phyloP scores from a whole-genome alignment of 495 filamentous ascomycete species.

The Penicillium egyptiacum region DNA sequence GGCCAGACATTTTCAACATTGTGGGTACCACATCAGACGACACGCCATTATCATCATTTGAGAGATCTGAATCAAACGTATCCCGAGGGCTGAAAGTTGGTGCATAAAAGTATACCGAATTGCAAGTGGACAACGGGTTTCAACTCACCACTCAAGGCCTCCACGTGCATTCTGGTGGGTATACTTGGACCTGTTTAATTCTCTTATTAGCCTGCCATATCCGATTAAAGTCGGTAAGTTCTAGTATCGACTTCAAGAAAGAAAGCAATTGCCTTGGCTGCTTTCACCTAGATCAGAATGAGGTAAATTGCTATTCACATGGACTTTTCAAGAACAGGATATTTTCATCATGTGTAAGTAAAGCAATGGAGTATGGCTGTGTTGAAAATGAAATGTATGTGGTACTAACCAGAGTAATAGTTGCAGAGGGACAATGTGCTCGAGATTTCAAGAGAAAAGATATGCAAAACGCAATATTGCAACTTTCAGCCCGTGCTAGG shows the following conservation, averaged over 20 bases:
- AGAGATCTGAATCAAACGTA: not conserved
- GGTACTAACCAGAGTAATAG: not conserved
- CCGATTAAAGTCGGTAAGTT: not conserved
- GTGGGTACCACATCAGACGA: not conserved
- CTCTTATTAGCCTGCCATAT: not conserved
- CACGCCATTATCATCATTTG: not conserved
- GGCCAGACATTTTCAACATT: conserved; percentile 2
- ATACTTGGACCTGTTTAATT: not conserved
- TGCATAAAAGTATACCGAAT: not conserved
- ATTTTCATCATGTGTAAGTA: not conserved
- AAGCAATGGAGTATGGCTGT: not conserved
- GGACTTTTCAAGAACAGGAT: not conserved
- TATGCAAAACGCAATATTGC: too few relatives aligned
- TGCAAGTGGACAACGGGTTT: too few relatives aligned
- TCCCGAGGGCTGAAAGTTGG: not conserved
- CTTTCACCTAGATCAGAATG: not conserved
- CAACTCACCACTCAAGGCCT: not conserved
- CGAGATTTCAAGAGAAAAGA: too few relatives aligned
- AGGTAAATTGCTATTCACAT: not conserved
- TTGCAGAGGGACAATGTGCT: too few relatives aligned
- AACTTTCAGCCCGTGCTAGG: too few relatives aligned
- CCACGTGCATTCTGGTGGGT: too few relatives aligned
- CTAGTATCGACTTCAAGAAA: not conserved
- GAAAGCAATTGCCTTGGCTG: not conserved
- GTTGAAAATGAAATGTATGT: not conserved